These are phyloP conservation scores for Leccinum olivaceopallidum DNA, from an alignment of 768 basidiomycete species.

Conservation along the genomic window DNA sequence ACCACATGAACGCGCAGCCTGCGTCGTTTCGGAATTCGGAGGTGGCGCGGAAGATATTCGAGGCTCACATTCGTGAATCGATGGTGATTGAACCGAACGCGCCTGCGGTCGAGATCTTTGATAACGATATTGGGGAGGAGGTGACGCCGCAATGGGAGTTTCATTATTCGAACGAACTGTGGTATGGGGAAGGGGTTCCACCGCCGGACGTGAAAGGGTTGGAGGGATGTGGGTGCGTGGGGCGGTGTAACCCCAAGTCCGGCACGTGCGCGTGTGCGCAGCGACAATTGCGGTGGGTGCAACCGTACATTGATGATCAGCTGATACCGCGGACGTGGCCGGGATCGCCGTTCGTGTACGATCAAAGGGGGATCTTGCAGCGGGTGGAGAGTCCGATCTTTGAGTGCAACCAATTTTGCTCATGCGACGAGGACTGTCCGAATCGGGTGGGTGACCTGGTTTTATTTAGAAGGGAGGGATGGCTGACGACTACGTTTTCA, in stretches of 20 bases:
- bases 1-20: conserved; percentile 59
- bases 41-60: conserved; percentile 55
- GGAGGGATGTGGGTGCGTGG: conserved; percentile 72
- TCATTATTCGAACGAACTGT: conserved; percentile 81
- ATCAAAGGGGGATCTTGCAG: conserved; percentile 56
- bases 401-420: conserved; percentile 84
- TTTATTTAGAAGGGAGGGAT: not conserved
- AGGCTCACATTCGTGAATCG: conserved; percentile 64
- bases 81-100: conserved; percentile 66
- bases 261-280: conserved; percentile 69
- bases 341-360: conserved; percentile 66
- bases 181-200: conserved; percentile 68
- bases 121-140: conserved; percentile 68
- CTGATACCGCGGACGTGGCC: conserved; percentile 35
- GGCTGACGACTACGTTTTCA: conserved; percentile 28
- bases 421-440: conserved; percentile 76
- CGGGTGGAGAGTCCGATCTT: conserved; percentile 62
- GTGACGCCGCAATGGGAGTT: conserved; percentile 84
- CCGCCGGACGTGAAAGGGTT: conserved; percentile 59
- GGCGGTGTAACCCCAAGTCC: conserved; percentile 73
- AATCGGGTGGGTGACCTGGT: conserved; percentile 58
- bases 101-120: conserved; percentile 59
- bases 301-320: conserved; percentile 19
- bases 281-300: conserved; percentile 47
- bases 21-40: conserved; percentile 40